These are phyloP conservation scores for Podaxis sp. DNA, from an alignment of 768 basidiomycete species.

Conservation along the genomic window DNA sequence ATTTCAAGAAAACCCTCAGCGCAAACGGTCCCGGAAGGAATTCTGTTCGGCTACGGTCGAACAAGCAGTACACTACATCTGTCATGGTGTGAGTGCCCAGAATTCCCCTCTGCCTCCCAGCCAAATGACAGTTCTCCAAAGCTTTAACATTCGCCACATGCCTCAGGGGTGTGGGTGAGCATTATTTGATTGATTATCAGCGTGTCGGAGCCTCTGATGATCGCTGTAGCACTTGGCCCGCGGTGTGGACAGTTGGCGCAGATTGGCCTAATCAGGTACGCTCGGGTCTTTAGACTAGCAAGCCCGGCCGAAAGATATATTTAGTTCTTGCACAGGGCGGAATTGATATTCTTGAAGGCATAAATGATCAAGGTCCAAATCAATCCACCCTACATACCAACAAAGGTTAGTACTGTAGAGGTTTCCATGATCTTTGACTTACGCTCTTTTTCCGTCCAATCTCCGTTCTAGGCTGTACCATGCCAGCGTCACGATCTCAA, in stretches of 20 bases:
- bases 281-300: conserved; percentile 16
- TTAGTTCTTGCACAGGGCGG: conserved; percentile 37
- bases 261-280: conserved; percentile 30
- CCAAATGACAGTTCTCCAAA: conserved; percentile 12
- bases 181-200: conserved; percentile 13
- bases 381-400: conserved; percentile 57
- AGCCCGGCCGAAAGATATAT: conserved; percentile 7
- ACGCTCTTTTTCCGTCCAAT: neutral
- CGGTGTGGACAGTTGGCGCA: conserved; percentile 40
- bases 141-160: conserved; percentile 48
- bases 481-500: conserved; percentile 44
- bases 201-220: conserved; percentile 4
- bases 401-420: conserved; percentile 27
- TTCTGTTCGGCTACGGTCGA: conserved; percentile 55
- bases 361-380: conserved; percentile 55
- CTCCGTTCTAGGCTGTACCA: conserved; percentile 44
- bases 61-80: conserved; percentile 50
- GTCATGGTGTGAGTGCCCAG: conserved; percentile 47
- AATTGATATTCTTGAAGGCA: conserved; percentile 57
- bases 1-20: conserved; percentile 45
- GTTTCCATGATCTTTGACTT: neutral
- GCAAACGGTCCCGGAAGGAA: conserved; percentile 54
- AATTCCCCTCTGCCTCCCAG: neutral
- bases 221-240: conserved; percentile 44
- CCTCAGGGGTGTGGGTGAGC: conserved; percentile 53